phyloP scores from a whole-genome alignment of 23 red algal genomes.

The Gracilaria gracilis region DNA sequence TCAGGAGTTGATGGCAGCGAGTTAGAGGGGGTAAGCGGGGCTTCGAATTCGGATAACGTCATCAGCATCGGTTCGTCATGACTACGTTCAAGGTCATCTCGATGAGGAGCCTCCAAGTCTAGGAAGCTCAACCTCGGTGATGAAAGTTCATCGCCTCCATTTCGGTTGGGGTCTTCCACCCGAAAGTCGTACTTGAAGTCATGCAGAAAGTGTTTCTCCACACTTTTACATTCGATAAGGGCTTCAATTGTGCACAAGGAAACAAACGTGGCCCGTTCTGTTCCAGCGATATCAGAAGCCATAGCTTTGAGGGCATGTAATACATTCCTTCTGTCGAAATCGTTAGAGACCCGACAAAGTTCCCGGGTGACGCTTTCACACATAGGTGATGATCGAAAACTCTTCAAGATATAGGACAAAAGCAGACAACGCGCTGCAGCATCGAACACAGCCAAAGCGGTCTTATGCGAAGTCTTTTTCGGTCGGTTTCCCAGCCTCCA shows the following conservation, averaged over 20 bases:
- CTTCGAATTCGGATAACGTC: conserved; percentile 70
- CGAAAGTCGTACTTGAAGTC: conserved; percentile 55
- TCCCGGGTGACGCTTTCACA: conserved; percentile 28
- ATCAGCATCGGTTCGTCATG: conserved; percentile 49
- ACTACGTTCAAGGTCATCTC: conserved; percentile 46
- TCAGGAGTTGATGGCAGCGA: conserved; percentile 36
- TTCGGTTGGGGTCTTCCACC: conserved; percentile 31
- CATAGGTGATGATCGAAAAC: conserved; percentile 29
- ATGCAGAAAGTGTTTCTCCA: conserved; percentile 29
- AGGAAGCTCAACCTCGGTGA: conserved; percentile 18
- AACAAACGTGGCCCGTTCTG: conserved; percentile 61
- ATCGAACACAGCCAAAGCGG: conserved; percentile 61
- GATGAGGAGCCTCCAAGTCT: conserved; percentile 23
- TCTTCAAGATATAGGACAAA: conserved; percentile 41
- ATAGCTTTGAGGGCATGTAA: conserved; percentile 59
- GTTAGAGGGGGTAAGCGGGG: conserved; percentile 51
- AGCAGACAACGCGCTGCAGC: conserved; percentile 63
- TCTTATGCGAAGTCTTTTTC: neutral
- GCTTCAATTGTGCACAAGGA: conserved; percentile 62
- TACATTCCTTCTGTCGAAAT: conserved; percentile 48
- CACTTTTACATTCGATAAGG: conserved; percentile 36
- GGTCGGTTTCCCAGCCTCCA: conserved; percentile 51
- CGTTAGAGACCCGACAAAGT: conserved; percentile 18
- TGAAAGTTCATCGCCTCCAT: neutral
- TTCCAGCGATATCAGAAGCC: conserved; percentile 56